A percentile compares a stretch with the other conserved stretches of the same genome.
These are phyloP conservation scores for Macadamia integrifolia DNA, from an alignment of 164 flowering plant species.

Conservation along the genomic window DNA sequence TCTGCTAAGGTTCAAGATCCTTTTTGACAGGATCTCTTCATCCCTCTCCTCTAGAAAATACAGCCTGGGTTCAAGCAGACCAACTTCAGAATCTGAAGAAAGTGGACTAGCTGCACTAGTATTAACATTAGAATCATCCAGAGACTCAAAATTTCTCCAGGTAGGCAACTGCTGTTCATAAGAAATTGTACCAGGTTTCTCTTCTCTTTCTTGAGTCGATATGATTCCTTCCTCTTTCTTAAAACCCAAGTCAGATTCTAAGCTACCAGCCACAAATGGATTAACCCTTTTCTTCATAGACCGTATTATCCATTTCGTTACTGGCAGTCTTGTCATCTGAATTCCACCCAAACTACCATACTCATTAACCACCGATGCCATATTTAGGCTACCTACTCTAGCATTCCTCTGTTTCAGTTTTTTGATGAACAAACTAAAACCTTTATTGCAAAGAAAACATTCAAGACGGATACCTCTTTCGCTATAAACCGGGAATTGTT, in stretches of 20 bases:
- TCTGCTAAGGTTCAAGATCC: conserved; percentile 71
- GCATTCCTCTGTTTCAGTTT: conserved; percentile 10
- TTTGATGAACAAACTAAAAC: conserved; percentile 3
- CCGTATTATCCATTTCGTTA: conserved; percentile 1
- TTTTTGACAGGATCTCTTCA: conserved; percentile 52
- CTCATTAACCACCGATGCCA: conserved; percentile 3
- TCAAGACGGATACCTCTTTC: conserved; percentile 3
- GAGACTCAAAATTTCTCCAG: conserved; percentile 27
- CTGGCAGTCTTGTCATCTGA: background rate
- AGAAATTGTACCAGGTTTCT: conserved; percentile 9
- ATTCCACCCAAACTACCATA: background rate
- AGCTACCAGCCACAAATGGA: conserved; percentile 14
- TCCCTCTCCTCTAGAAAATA: conserved; percentile 70
- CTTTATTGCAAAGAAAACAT: conserved; percentile 1
- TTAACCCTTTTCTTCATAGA: conserved; percentile 8
- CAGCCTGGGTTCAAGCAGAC: conserved; percentile 26
- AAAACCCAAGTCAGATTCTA: conserved; percentile 22
- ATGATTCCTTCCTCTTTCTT: conserved; percentile 10
- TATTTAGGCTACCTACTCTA: conserved; percentile 3
- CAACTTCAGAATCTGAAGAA: conserved; percentile 1
- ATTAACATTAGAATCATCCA: conserved; percentile 13
- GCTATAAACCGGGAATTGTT: background rate
- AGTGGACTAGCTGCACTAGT: conserved; percentile 1
- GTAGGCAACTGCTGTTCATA: conserved; percentile 22
- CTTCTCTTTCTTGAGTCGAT: conserved; percentile 10